Evolutionary conservation across 2,329 filamentous ascomycete genomes (phyloP), one percentile per base, ranked within the genome.

Genomic region (Fusarium brachygibbosum): DNA sequence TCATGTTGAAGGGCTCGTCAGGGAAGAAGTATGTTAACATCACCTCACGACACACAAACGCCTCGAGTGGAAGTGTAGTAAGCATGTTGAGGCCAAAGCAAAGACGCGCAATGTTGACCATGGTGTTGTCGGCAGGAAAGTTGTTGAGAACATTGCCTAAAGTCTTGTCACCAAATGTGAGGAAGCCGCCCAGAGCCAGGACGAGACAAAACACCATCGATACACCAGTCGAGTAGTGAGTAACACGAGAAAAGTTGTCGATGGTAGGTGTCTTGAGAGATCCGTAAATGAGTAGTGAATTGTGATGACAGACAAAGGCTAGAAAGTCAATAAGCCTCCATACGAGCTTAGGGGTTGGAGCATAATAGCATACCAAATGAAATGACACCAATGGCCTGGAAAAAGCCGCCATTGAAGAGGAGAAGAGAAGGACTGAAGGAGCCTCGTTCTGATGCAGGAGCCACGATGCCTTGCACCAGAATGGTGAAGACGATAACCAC

Each of bases 81-180:
- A 99, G 89, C 96, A 99, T 99, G 85, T 99, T 99, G 71, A 99
- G 87, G 3, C 96, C 96, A 77, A 99, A 98, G 81, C 93, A 98
- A 51, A 99, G 86, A 54, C 96, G 91, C 23, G 96, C 96, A 61
- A 99, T 86, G 80, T 98, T 98, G 77, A 98, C 94, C 88, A 98
- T 91, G 73, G 91, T 86, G 80, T 97, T 98, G 80, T 97, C 90
- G 21, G 90, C 85, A 3, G 94, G 92, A 77, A 99, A 98, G 82
- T 99, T 99, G 85, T 99, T 99, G 74, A 99, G 89, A 53, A 99
- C 93, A 79, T 99, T 99, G 77, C 96, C 96, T 71, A 94, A 85
- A 6, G 96, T 99, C 75, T 90, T 89, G 80, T 95, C 93, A 67
- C 96, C 95, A 76, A 99, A 99, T 19, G 92, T 94, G 42, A 99